Base-by-base conservation (phyloP, 257 asterid species). In the Anisodus tanguticus region DNA sequence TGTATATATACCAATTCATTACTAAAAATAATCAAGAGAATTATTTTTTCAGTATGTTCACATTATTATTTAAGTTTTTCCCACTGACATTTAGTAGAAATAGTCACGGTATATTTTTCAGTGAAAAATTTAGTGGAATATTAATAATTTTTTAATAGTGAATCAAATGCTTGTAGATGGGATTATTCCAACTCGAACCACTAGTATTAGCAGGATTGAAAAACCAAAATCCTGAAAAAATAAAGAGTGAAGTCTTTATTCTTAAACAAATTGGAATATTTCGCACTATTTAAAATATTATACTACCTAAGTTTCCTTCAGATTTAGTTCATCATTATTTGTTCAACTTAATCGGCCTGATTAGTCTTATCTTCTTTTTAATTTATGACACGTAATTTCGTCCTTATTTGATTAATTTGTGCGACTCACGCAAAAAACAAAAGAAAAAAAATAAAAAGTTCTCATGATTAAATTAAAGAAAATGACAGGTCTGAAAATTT, bases 131-230 rank as follows among this genome's bases (percentile, higher is more conserved):
- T 22, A 22, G 26, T 22, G 26, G 26, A 22, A 22, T 22, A 22
- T 22, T 22, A 22, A 22, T 22, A 22, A 22, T 22, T 22, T 22
- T 22, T 22, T 22, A 22, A 51, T 69, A 26, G 12, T 62, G 62
- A 76, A 76, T 74, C 62, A 76, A 76, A 76, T 26, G 47, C 81
- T 76, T 76, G 81, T 76, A 51, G 63, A 76, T 53, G 26, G 26
- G 64, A 22, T 76, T 26, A 51, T 53, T 22, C 62, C 63, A 76
- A 22, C 81, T 76, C 62, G 63, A 76, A 22, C 63, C 81, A 76
- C 45, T 49, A 0, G 10, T 13, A 51, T 49, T 76, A 26, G 26
- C 15, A 76, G 6, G n/a, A 51, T 76, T 8, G 58, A 49, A 11
- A 45, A 51, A 51, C 13, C 45, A 49, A 74, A 74, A 22, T 19